Evolutionary conservation across 2,329 filamentous ascomycete genomes (phyloP).

Genomic region (Claviceps arundinis): DNA sequence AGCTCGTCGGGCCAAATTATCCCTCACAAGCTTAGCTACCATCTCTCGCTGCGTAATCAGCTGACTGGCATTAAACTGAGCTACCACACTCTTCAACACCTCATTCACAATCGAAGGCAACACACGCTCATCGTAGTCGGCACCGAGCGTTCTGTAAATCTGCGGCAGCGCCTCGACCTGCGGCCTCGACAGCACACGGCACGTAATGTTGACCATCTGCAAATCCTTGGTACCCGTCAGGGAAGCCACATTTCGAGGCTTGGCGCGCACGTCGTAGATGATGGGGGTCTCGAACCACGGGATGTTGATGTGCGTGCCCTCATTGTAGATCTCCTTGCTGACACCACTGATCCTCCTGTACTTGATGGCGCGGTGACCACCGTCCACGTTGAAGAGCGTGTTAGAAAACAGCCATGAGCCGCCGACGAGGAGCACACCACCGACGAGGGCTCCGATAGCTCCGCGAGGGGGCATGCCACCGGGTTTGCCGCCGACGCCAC

Average conservation of each 20-base stretch:
- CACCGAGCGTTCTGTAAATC: constrained; percentile 91
- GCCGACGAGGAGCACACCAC: constrained; percentile 31
- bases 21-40: constrained; percentile 78
- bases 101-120: constrained; percentile 97
- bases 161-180: constrained; percentile 80
- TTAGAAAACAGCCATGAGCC: constrained; percentile 41
- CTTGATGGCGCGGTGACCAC: constrained; percentile 98
- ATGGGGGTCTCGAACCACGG: constrained; percentile 97
- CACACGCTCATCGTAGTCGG: constrained; percentile 93
- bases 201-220: constrained; percentile 99
- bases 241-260: constrained; percentile 90
- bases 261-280: constrained; percentile 94
- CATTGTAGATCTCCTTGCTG: constrained; percentile 86
- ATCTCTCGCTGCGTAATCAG: constrained; percentile 98
- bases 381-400: constrained; percentile 73
- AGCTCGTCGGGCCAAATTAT: constrained; percentile 82
- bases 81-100: constrained; percentile 95
- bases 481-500: constrained; percentile 28
- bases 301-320: constrained; percentile 90
- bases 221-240: constrained; percentile 97
- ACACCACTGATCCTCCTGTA: constrained; percentile 89
- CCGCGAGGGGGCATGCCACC: constrained; percentile 25
- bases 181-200: constrained; percentile 90
- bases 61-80: constrained; percentile 97
- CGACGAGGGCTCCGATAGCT: constrained; percentile 26